Base-by-base conservation (phyloP, 1,139 yeast genomes). In the Saccharomyces hybrid region DNA sequence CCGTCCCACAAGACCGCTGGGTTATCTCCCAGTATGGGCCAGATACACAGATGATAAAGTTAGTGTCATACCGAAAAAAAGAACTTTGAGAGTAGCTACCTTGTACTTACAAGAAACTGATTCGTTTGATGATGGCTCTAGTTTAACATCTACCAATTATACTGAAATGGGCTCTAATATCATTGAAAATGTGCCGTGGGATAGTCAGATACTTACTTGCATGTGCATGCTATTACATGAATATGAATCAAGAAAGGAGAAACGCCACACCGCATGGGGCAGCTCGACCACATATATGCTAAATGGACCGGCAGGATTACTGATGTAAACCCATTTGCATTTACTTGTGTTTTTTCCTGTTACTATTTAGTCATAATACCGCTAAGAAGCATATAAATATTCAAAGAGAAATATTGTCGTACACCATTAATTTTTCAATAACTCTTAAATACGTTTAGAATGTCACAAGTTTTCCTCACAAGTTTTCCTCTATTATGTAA, bases 211-310 rank as follows among this genome's bases (percentile, higher is more conserved):
- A 5, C 51, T 70, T 29, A 64, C 71, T 0, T 70, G 73, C 55
- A 71, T 71, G 73, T 62, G 72, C 8, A 57, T 72, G 64, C 64
- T 71, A 2, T 54, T 72, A 26, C 72, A 66, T 54, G 68, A 64
- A 28, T 61, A 62, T 34, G 71, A 67, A 54, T 60, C 67, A 16
- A 58, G 67, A 31, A 67, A 67, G 53, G 71, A 66, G 38, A 62
- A 62, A 51, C 54, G 69, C 29, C 62, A 59, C 49, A 54, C 47
- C 23, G 49, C 48, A 11, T 49, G 41, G 25, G 32, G 26, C 13
- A 13, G 31, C 38, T 16, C 34, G 11, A 46, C 31, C 20, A 14
- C 25, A 5, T 27, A 46, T 25, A 29, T 51, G 11, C 46, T 50
- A 7, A 26, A 42, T 32, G 34, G 51, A 13, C 13, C 27, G 6